Percentiles rank a stretch among this genome's conserved stretches.
phyloP scores from a whole-genome alignment of 1,284 basidiomycete genomes.

The Fomitopsis palustris region DNA sequence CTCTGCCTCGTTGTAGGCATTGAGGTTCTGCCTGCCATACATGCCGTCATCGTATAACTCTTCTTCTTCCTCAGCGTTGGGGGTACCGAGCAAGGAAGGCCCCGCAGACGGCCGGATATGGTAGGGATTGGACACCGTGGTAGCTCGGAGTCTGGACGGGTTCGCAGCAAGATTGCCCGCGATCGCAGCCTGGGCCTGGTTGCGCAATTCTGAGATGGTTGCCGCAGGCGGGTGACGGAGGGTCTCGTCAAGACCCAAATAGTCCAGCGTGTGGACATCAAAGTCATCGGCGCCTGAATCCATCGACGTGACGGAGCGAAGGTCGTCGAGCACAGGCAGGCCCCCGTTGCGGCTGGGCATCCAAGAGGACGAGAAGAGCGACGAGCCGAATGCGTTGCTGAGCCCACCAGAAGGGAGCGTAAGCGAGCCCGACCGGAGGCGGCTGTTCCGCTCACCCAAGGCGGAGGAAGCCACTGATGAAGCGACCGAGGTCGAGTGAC shows the following conservation, averaged over 20 bases:
- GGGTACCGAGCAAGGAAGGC: slow-evolving; percentile 54
- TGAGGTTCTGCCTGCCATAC: slow-evolving; percentile 44
- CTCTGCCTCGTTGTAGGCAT: slow-evolving; percentile 50
- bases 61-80: slow-evolving; percentile 65
- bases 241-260: slow-evolving; percentile 85
- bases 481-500: slow-evolving; percentile 71
- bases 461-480: slow-evolving; percentile 59
- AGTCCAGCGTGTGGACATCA: slow-evolving; percentile 91
- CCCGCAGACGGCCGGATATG: slow-evolving; percentile 56
- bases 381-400: slow-evolving; percentile 84
- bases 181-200: slow-evolving; percentile 85
- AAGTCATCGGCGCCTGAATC: slow-evolving; percentile 83
- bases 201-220: slow-evolving; percentile 80
- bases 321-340: slow-evolving; percentile 69
- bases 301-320: slow-evolving; percentile 73
- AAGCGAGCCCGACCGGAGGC: slow-evolving; percentile 86
- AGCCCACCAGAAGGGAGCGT: slow-evolving; percentile 64
- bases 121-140: slow-evolving; percentile 85
- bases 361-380: slow-evolving; percentile 87
- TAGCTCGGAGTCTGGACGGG: slow-evolving; percentile 80
- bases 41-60: slow-evolving; percentile 62
- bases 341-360: slow-evolving; percentile 62
- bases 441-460: slow-evolving; percentile 66
- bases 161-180: slow-evolving; percentile 72
- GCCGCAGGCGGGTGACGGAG: slow-evolving; percentile 70